These are phyloP conservation scores for Debaryomyces psychrophilus DNA, from an alignment of 1,139 yeast genomes.

Conservation along the genomic window DNA sequence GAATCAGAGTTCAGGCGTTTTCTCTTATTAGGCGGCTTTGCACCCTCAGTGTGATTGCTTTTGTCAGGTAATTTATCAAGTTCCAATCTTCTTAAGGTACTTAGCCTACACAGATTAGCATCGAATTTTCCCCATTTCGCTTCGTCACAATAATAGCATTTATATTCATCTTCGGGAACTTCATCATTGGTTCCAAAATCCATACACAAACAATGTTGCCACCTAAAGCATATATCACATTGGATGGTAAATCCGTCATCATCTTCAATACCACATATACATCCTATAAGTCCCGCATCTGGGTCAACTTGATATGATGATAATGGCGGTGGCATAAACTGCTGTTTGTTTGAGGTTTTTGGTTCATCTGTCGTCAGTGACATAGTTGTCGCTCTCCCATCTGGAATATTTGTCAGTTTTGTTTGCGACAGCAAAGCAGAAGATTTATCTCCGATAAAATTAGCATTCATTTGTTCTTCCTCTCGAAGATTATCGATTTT, in stretches of 20 bases:
- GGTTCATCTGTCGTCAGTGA: neutral
- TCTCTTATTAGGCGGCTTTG: conserved; percentile 23
- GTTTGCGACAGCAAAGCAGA: neutral
- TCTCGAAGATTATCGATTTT: neutral
- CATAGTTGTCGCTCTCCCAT: no score
- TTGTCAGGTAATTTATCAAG: conserved; percentile 23
- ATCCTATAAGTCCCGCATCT: conserved; percentile 84
- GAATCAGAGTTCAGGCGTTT: conserved; percentile 32
- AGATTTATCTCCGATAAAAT: neutral
- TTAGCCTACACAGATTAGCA: conserved; percentile 41
- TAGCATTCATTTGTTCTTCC: neutral
- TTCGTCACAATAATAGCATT: conserved; percentile 78
- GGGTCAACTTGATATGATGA: conserved; percentile 64
- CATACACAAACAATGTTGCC: conserved; percentile 95
- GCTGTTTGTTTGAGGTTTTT: neutral
- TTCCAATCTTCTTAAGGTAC: conserved; percentile 41
- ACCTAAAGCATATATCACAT: conserved; percentile 86
- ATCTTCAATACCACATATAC: conserved; percentile 85
- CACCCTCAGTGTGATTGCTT: conserved; percentile 9
- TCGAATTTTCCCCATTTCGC: conserved; percentile 52
- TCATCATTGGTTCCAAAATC: conserved; percentile 70
- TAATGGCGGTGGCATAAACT: conserved; percentile 34
- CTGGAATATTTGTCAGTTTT: neutral
- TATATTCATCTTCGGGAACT: conserved; percentile 78
- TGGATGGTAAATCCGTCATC: conserved; percentile 96